These are phyloP conservation scores for Starmerella vaccinii DNA, from an alignment of 805 yeast genomes.

Conservation along the genomic window DNA sequence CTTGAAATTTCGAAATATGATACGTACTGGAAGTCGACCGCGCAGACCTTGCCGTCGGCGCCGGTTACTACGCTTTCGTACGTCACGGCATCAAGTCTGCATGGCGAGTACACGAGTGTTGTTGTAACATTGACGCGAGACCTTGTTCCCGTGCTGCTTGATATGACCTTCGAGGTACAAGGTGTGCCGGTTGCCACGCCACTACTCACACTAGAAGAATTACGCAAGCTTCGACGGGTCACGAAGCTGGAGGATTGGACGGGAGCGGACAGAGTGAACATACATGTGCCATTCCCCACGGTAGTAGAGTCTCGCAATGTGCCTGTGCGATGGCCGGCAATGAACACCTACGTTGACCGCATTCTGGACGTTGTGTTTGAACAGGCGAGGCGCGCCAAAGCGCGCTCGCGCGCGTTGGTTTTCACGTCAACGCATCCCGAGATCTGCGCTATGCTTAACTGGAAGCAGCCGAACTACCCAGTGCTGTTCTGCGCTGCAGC, in stretches of 20 bases:
- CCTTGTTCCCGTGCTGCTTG: slow-evolving; percentile 63
- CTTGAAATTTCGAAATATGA: slow-evolving; percentile 86
- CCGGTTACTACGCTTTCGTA: slow-evolving; percentile 41
- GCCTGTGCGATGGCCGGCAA: slow-evolving; percentile 32
- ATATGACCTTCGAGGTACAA: slow-evolving; percentile 52
- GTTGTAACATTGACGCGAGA: slow-evolving; percentile 66
- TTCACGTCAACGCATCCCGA: slow-evolving; percentile 79
- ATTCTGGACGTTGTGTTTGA: slow-evolving; percentile 62
- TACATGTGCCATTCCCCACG: slow-evolving; percentile 25
- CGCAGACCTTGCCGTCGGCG: slow-evolving; percentile 25
- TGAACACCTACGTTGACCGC: slow-evolving; percentile 67
- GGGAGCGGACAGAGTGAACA: slow-evolving; percentile 24
- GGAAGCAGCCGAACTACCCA: slow-evolving; percentile 98
- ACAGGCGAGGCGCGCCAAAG: slow-evolving; percentile 45
- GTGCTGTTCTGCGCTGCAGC: slow-evolving; percentile 70
- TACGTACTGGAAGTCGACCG: slow-evolving; percentile 93
- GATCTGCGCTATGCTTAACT: slow-evolving; percentile 86
- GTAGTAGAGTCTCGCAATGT: slow-evolving; percentile 19
- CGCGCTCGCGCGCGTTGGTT: slow-evolving; percentile 44
- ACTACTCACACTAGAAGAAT: slow-evolving; percentile 24
- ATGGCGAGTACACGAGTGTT: slow-evolving; percentile 66
- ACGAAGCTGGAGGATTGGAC: slow-evolving; percentile 29
- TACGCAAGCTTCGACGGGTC: slow-evolving; percentile 20
- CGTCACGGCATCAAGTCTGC: slow-evolving; percentile 83
- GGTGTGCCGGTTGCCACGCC: slow-evolving; percentile 45